A percentile compares a stretch with the other conserved stretches of the same genome.
Conservation (phyloP, 129 eudicot genomes). For the Lactuca sativa region DNA sequence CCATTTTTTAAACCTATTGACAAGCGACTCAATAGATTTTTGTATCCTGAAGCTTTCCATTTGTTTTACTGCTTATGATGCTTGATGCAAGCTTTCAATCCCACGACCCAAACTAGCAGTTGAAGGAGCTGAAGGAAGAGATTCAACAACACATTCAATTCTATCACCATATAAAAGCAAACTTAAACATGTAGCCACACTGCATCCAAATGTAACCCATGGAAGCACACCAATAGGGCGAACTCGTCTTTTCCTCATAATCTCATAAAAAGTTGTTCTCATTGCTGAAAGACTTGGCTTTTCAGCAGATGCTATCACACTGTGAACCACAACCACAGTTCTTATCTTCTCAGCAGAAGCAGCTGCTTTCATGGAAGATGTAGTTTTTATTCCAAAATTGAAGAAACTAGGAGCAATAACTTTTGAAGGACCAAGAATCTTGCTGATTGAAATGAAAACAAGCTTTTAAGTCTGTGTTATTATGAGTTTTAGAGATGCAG, state of each 20-base stretch:
- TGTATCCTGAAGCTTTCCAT: slow-evolving; percentile 60
- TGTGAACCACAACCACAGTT: slow-evolving; percentile 63
- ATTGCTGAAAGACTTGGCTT: slow-evolving; percentile 86
- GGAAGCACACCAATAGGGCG: slow-evolving; percentile 70
- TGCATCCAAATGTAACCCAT: slow-evolving; percentile 86
- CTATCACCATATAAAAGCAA: slow-evolving; percentile 86
- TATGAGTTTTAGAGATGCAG: slow-evolving; percentile 60
- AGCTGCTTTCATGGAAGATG: slow-evolving; percentile 66
- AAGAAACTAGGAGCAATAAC: slow-evolving; percentile 48
- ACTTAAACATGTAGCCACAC: slow-evolving; percentile 72
- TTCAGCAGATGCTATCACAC: slow-evolving; percentile 79
- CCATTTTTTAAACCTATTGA: slow-evolving; percentile 54
- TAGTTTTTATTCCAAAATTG: slow-evolving; percentile 53
- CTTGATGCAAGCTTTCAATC: slow-evolving; percentile 66
- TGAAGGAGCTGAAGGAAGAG: slow-evolving; percentile 77
- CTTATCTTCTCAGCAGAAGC: slow-evolving; percentile 85
- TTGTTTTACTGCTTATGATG: slow-evolving; percentile 50
- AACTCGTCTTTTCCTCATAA: slow-evolving; percentile 76
- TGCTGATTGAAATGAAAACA: slow-evolving; percentile 51
- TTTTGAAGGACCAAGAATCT: slow-evolving; percentile 67
- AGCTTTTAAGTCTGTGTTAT: slow-evolving; percentile 69
- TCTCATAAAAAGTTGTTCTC: slow-evolving; percentile 87
- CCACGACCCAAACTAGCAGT: slow-evolving; percentile 96
- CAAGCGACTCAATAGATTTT: slow-evolving; percentile 58
- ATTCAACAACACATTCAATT: slow-evolving; percentile 87